Base-by-base conservation (phyloP, 2,329 filamentous ascomycete genomes). In the Chaetomiaceae sp. region DNA sequence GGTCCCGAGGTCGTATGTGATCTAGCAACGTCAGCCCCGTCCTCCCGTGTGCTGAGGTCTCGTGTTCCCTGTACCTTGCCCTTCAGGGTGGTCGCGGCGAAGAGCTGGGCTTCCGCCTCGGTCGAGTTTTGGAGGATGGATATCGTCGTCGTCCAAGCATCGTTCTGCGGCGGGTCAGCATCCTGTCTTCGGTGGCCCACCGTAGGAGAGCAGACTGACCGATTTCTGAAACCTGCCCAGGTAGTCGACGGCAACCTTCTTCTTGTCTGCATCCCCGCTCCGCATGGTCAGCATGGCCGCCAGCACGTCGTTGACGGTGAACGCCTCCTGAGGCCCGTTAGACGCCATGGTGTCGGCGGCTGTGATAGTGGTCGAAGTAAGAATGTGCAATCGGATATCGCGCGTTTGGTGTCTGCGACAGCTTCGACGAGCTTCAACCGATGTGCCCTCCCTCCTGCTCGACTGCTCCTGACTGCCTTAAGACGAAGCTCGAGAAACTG, bases 211-310 rank as follows among this genome's bases (percentile, higher is more conserved):
- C 36, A 31, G 38, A 81, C 87, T 63, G 72, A 96, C 92, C 71
- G 94, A 97, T 83, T 99, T 99, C 81, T 99, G 94, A 73, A 97
- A 99, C 64, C 84, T 85, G 73, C 95, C 89, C 56, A 99, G 79
- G 69, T 87, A 99, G 69, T 92, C 85, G 63, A 69, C 67, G 68
- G 96, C 91, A 56, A 90, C 91, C 71, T 91, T 87, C 69, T 87
- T 86, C 77, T 97, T 97, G 68, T 87, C 81, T 66, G 87, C 82
- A 67, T 92, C 84, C 62, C 84, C 87, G 72, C 87, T 88, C 69
- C 91, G 86, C 91, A 99, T 96, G 59, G 91, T 94, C 68, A 85
- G 82, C 73, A 97, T 85, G 59, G 92, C 94, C 63, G 87, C 84
- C 64, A 97, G 79, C 63, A 99, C 89, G 67, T 78, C 76, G 42